Base-by-base conservation (phyloP, 805 yeast species). In the Ogataea wickerhamii region DNA sequence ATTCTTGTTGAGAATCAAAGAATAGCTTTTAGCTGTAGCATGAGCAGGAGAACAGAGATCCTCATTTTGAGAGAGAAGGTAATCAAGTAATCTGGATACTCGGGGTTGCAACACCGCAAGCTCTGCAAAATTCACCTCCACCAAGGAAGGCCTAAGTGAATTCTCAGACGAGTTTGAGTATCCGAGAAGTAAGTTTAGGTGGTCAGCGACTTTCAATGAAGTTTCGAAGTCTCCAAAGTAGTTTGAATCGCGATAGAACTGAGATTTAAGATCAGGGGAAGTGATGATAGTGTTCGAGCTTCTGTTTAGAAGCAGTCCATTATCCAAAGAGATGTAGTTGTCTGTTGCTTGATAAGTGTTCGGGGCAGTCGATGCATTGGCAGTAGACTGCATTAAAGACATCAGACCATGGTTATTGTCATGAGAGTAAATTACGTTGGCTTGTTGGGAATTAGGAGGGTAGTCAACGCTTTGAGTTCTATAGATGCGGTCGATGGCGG, bases 281-380 rank as follows among this genome's bases (percentile, higher is more conserved):
- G 87, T 76, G 16, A 78, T 63, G 17, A 83, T 79, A 1, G 54
- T 45, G 38, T 56, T 60, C 33, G 71, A 68, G 39, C 70, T 73
- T 32, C 75, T 76, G 37, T 71, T 73, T 30, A 80, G 60, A 5
- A 79, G 50, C 26, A 82, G 61, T 0, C 88, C 88, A 53, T 81
- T 80, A 31, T 82, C 88, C 37, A 81, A 57, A 63, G 65, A 34
- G 42, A 49, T 48, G 35, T 36, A 47, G 30, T 40, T 40, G 17
- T 45, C 38, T 19, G 37, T 42, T 6, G 37, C 18, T 7, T 27
- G 37, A 26, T 26, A 26, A 14, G 29, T 26, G 29, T 13, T 26
- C 29, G 11, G 29, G 16, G 29, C 7, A 7, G 29, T 11, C 7
- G 29, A 14, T 7, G 17, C n/a, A 26, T 6, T 7, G 7, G n/a